Conservation (phyloP, 2,329 filamentous ascomycete genomes). For the Epicoccum sorghinum region DNA sequence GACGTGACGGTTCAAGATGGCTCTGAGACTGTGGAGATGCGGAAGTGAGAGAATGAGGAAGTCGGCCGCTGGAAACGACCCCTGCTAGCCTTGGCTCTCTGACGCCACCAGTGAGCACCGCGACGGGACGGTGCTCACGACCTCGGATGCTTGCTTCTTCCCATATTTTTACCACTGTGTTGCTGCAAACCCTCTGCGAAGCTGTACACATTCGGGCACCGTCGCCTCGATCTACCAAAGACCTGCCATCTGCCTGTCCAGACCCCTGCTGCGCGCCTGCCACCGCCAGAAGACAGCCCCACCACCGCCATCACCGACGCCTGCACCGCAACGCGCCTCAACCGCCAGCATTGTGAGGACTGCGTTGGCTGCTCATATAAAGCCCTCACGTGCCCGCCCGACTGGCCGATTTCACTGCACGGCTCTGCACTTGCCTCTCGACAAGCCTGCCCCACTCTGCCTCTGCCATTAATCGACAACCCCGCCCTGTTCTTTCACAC, state of each 20-base stretch:
- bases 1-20: slow-evolving; percentile 11
- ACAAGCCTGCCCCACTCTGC: slow-evolving; percentile 3
- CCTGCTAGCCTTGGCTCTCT: slow-evolving; percentile 30
- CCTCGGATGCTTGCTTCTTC: slow-evolving; percentile 32
- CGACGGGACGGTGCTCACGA: slow-evolving; percentile 31
- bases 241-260: neutral
- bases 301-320: slow-evolving; percentile 20
- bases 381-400: slow-evolving; percentile 3
- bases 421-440: neutral
- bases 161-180: slow-evolving; percentile 20
- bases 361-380: neutral
- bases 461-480: slow-evolving; percentile 6
- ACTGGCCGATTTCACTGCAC: neutral
- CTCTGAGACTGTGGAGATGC: slow-evolving; percentile 22
- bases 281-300: slow-evolving; percentile 22
- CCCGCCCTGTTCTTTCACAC: slow-evolving; percentile 8
- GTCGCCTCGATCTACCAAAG: slow-evolving; percentile 5
- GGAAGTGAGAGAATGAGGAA: slow-evolving; percentile 25
- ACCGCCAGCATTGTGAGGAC: slow-evolving; percentile 12
- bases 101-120: slow-evolving; percentile 33
- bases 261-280: slow-evolving; percentile 13
- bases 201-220: slow-evolving; percentile 22
- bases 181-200: slow-evolving; percentile 16
- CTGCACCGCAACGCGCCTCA: slow-evolving; percentile 23
- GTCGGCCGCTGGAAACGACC: slow-evolving; percentile 20